Conservation (phyloP, 352 stramenopile species). For the Globisporangium polare region DNA sequence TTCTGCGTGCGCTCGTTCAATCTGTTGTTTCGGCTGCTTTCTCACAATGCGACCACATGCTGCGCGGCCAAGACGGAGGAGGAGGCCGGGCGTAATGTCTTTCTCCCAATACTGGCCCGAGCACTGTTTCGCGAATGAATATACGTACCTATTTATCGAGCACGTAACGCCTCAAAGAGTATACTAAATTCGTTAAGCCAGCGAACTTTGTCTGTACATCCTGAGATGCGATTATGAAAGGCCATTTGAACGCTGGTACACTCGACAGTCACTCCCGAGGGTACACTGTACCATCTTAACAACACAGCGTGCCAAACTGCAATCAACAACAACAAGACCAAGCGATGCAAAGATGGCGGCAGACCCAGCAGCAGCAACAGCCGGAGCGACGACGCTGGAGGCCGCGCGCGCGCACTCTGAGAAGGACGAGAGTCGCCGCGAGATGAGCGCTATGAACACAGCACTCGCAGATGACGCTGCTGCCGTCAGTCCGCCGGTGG, state of each 20-base stretch:
- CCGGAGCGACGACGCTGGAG: neutral
- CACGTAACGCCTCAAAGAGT: too few relatives aligned
- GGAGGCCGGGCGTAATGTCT: neutral
- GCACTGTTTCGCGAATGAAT: too few relatives aligned
- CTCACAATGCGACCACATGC: constrained; percentile 12
- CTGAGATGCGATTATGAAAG: neutral
- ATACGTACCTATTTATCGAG: neutral
- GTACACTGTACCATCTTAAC: constrained; percentile 5
- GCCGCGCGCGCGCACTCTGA: neutral
- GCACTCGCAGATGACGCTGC: neutral
- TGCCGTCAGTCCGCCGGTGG: neutral
- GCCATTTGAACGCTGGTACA: neutral
- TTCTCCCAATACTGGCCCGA: too few relatives aligned
- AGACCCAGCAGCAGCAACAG: neutral
- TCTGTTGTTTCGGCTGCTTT: neutral
- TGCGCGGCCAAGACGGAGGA: neutral
- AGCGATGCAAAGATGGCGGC: neutral
- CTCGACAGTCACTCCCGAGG: neutral
- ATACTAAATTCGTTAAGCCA: too few relatives aligned
- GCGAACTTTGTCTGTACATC: too few relatives aligned
- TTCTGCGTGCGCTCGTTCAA: neutral
- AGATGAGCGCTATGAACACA: neutral
- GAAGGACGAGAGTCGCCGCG: neutral
- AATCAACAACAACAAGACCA: too few relatives aligned
- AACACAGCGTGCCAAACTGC: too few relatives aligned